Percentiles rank a stretch among this genome's conserved stretches.
These are phyloP conservation scores for Rubroboletus satanas DNA, from an alignment of 768 basidiomycete species.

Conservation along the genomic window DNA sequence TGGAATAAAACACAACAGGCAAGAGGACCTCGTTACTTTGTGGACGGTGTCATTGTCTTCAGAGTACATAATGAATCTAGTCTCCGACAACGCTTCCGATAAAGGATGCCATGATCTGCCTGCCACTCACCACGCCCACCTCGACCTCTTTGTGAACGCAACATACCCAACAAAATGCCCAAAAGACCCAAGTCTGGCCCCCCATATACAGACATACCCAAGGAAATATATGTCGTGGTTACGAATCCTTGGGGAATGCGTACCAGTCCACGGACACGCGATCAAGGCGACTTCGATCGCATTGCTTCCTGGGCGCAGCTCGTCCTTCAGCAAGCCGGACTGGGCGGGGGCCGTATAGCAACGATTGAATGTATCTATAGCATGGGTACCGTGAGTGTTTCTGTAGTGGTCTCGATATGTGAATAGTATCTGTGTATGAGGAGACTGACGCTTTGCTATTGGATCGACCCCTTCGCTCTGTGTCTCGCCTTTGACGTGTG, in stretches of 20 bases:
- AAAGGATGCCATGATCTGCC: neutral
- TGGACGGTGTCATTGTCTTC: conserved; percentile 5
- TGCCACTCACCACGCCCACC: conserved; percentile 1
- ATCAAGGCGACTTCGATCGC: conserved; percentile 15
- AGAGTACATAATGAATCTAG: conserved; percentile 5
- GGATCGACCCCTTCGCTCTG: neutral
- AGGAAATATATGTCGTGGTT: conserved; percentile 24
- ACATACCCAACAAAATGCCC: conserved; percentile 13
- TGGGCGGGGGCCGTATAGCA: conserved; percentile 8
- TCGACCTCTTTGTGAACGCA: neutral
- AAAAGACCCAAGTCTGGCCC: conserved; percentile 24
- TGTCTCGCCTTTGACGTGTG: neutral
- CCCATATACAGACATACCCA: conserved; percentile 23
- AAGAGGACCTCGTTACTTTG: conserved; percentile 12
- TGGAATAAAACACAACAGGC: neutral
- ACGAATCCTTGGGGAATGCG: conserved; percentile 23
- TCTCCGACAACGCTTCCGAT: conserved; percentile 16
- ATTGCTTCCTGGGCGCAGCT: conserved; percentile 25
- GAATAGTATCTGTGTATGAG: neutral
- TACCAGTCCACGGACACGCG: conserved; percentile 4
- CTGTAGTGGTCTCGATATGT: neutral
- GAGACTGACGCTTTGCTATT: neutral
- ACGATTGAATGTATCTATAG: conserved; percentile 23
- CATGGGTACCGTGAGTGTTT: conserved; percentile 31
- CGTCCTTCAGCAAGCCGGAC: conserved; percentile 21